These are phyloP conservation scores for Plasmodium vivax DNA, from an alignment of 169 alveolate species.

Conservation along the genomic window DNA sequence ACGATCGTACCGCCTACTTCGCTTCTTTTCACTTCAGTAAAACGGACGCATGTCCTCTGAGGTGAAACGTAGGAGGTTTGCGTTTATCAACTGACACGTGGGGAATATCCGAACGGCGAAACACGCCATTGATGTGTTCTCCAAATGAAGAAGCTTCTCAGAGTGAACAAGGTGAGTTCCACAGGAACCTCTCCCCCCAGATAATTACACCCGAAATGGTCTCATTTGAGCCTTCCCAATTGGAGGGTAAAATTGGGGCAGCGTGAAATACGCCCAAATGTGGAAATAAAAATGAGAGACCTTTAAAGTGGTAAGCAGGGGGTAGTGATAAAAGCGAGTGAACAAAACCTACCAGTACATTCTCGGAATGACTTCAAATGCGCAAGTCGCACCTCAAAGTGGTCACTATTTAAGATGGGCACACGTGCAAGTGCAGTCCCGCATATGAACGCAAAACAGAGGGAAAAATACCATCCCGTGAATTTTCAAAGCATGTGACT, in stretches of 20 bases:
- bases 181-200: neutral
- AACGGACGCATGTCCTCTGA: neutral
- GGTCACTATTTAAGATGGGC: neutral
- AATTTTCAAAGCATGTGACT: neutral
- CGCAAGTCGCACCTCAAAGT: neutral
- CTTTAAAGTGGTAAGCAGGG: neutral
- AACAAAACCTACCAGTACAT: neutral
- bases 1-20: neutral
- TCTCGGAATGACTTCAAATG: neutral
- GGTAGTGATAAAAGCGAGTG: neutral
- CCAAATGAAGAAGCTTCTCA: neutral
- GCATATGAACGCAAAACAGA: neutral
- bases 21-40: neutral
- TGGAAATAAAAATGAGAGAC: neutral
- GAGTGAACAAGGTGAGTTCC: neutral
- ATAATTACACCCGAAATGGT: neutral
- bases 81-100: neutral
- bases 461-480: neutral
- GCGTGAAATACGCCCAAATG: neutral
- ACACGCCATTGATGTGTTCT: neutral
- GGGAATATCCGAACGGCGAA: neutral
- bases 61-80: neutral
- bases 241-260: neutral
- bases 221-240: neutral
- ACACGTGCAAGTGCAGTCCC: neutral